These are phyloP conservation scores for Microglena sp. DNA, from an alignment of 139 green algal species.

Conservation along the genomic window DNA sequence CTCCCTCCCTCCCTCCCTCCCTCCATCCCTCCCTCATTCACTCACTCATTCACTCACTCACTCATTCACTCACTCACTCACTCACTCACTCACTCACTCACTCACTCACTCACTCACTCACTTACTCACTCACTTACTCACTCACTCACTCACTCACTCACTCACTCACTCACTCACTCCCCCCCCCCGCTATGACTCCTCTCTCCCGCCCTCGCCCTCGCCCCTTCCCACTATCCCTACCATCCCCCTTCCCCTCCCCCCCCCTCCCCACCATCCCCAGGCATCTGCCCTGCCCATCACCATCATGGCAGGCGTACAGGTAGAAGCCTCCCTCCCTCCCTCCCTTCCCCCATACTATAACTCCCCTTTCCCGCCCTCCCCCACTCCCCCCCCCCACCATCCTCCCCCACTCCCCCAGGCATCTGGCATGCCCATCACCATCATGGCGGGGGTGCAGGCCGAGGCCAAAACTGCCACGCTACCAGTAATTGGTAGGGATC, in stretches of 20 bases:
- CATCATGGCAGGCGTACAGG: conserved; percentile 24
- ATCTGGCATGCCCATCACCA: conserved; percentile 22
- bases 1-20: no score
- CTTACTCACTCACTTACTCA: no score
- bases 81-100: neutral
- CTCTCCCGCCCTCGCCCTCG: neutral
- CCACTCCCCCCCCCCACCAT: no score
- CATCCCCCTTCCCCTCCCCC: neutral
- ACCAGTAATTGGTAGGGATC: conserved; percentile 13
- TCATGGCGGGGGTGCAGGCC: conserved; percentile 32
- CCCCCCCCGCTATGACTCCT: neutral
- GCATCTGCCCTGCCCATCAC: conserved; percentile 19
- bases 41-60: no score
- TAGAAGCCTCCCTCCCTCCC: no score
- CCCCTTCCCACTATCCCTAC: no score
- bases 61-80: neutral
- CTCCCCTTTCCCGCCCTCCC: no score
- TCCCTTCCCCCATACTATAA: no score
- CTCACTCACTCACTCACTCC: no score
- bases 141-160: no score
- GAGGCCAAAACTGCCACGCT: conserved; percentile 20
- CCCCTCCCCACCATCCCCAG: neutral
- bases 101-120: neutral
- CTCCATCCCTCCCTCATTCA: no score
- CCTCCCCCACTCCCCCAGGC: no score